Conservation (phyloP, 495 filamentous ascomycete species). For the Penicillium pancosmium region DNA sequence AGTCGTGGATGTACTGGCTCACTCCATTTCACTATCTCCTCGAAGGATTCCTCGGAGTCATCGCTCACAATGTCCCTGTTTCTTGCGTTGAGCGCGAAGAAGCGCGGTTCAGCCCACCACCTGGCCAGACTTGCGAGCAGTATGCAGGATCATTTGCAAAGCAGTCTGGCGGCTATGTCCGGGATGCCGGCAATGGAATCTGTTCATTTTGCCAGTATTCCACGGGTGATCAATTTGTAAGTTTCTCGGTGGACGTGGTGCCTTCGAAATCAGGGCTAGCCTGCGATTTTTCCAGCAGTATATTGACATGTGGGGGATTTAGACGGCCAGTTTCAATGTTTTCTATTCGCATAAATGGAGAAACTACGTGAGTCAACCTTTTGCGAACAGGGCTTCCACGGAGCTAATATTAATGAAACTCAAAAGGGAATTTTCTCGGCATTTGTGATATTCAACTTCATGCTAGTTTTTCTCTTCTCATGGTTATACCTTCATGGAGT, state of each 20-base stretch:
- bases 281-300: background rate
- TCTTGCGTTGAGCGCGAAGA: constrained; percentile 58
- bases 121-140: constrained; percentile 51
- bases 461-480: constrained; percentile 51
- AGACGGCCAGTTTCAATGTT: constrained; percentile 51
- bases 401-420: background rate
- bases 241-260: constrained; percentile 10
- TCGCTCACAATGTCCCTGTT: constrained; percentile 58
- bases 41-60: constrained; percentile 55
- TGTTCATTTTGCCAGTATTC: constrained; percentile 68
- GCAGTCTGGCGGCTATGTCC: constrained; percentile 55
- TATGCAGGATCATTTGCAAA: constrained; percentile 50
- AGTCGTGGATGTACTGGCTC: constrained; percentile 70
- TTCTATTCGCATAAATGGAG: constrained; percentile 63
- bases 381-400: background rate
- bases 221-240: constrained; percentile 58
- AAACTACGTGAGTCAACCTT: constrained; percentile 52
- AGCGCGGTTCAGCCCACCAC: constrained; percentile 56
- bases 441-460: constrained; percentile 59
- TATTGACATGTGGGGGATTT: constrained; percentile 10
- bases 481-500: constrained; percentile 58
- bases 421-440: constrained; percentile 56
- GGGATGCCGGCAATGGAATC: constrained; percentile 40
- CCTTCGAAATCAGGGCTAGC: no score
- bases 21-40: constrained; percentile 68